These are phyloP conservation scores for Sporothrix variecibatus DNA, from an alignment of 2,329 filamentous ascomycete genomes.

Conservation along the genomic window DNA sequence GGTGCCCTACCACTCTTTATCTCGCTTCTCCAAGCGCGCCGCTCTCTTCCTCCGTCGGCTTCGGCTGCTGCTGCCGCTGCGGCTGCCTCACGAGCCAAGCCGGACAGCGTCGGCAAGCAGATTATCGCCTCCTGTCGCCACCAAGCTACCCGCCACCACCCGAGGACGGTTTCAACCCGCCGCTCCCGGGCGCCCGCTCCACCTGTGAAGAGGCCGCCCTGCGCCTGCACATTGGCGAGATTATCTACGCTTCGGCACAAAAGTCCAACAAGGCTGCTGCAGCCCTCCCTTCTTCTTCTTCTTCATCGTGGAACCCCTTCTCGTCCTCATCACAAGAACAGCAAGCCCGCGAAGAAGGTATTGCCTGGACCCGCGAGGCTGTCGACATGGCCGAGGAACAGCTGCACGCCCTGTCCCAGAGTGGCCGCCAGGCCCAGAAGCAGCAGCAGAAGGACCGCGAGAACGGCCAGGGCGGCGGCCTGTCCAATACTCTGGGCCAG, in stretches of 20 bases:
- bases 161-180: conserved; percentile 66
- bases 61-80: conserved; percentile 20
- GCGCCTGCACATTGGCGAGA: conserved; percentile 90
- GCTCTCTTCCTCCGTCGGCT: conserved; percentile 51
- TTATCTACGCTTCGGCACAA: conserved; percentile 66
- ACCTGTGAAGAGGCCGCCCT: conserved; percentile 83
- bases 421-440: conserved; percentile 22
- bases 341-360: conserved; percentile 62
- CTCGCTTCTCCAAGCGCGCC: conserved; percentile 77
- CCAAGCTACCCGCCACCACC: conserved; percentile 67
- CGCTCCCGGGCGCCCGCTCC: conserved; percentile 64
- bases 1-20: conserved; percentile 80
- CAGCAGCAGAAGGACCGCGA: conserved; percentile 2
- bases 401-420: conserved; percentile 48
- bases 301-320: conserved; percentile 67
- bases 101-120: not conserved
- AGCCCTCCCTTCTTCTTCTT: conserved; percentile 80
- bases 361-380: conserved; percentile 87
- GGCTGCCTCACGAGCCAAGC: not conserved
- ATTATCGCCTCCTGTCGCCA: conserved; percentile 17
- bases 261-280: conserved; percentile 46
- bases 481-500: not conserved
- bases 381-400: conserved; percentile 77
- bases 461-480: not conserved
- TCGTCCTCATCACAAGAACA: conserved; percentile 49